Conservation (phyloP, 1,284 basidiomycete species). For the Cutaneotrichosporon dermatis region DNA sequence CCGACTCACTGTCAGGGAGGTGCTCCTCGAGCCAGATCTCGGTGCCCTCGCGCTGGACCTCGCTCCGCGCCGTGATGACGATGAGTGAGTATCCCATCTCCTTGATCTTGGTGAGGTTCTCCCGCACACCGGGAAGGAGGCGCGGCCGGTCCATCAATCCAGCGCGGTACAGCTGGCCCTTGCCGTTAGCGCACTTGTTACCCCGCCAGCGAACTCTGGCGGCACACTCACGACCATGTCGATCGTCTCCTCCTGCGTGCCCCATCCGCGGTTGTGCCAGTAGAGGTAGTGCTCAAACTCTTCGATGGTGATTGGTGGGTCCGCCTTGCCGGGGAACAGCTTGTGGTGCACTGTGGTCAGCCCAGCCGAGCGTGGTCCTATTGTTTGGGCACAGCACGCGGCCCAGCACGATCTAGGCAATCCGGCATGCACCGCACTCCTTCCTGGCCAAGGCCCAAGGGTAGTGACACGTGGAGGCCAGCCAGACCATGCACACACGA, state of each 20-base stretch:
- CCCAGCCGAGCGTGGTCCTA: background rate
- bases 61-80: constrained; percentile 68
- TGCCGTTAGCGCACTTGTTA: background rate
- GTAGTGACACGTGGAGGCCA: too few species aligned
- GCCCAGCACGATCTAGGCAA: too few species aligned
- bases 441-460: too few species aligned
- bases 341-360: constrained; percentile 60
- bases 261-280: constrained; percentile 67
- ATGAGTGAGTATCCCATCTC: constrained; percentile 61
- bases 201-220: too few species aligned
- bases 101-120: constrained; percentile 58
- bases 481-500: too few species aligned
- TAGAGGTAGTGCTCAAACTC: constrained; percentile 64
- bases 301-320: constrained; percentile 50
- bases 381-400: too few species aligned
- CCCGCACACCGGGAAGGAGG: constrained; percentile 62
- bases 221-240: constrained; percentile 35
- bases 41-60: constrained; percentile 58
- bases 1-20: constrained; percentile 56
- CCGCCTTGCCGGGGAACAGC: constrained; percentile 54
- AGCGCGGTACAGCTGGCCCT: constrained; percentile 13
- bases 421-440: too few species aligned
- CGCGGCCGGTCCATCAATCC: constrained; percentile 49
- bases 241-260: constrained; percentile 53
- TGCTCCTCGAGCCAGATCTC: constrained; percentile 64